These are phyloP conservation scores for Seminavis robusta DNA, from an alignment of 108 stramenopile genomes.

Conservation along the genomic window DNA sequence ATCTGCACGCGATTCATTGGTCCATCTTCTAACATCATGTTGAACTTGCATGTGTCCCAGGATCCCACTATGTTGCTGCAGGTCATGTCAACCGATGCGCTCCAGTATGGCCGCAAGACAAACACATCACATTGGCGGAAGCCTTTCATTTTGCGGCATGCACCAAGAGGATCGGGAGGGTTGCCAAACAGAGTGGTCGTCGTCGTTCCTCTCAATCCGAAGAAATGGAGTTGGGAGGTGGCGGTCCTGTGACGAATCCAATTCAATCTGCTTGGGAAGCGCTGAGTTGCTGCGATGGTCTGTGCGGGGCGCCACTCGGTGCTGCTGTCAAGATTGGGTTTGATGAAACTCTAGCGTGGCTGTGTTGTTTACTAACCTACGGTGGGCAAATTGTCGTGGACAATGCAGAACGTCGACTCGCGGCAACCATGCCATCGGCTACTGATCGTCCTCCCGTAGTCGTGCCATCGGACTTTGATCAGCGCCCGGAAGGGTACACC, in stretches of 20 bases:
- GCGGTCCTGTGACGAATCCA: conserved; percentile 5
- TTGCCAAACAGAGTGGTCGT: conserved; percentile 24
- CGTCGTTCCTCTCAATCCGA: neutral
- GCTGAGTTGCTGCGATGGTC: conserved; percentile 75
- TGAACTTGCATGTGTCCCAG: neutral
- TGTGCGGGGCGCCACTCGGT: conserved; percentile 72
- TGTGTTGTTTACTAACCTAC: conserved; percentile 56
- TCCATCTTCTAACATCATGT: neutral
- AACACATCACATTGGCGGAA: conserved; percentile 62
- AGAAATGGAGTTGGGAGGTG: neutral
- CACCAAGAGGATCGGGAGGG: conserved; percentile 70
- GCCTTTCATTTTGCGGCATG: conserved; percentile 88
- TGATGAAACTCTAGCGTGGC: conserved; percentile 75
- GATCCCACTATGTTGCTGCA: neutral
- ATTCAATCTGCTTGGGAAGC: conserved; percentile 45
- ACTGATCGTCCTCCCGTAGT: conserved; percentile 5
- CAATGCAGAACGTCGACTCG: conserved; percentile 48
- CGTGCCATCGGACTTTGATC: conserved; percentile 61
- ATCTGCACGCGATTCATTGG: neutral
- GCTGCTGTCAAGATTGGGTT: conserved; percentile 68
- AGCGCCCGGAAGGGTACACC: conserved; percentile 48
- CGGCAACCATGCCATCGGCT: neutral
- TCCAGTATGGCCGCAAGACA: conserved; percentile 81
- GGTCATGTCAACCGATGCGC: conserved; percentile 15
- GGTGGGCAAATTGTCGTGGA: conserved; percentile 60